These are phyloP conservation scores for Pestalotiopsis sp. DNA, from an alignment of 2,329 filamentous ascomycete species.

Conservation along the genomic window DNA sequence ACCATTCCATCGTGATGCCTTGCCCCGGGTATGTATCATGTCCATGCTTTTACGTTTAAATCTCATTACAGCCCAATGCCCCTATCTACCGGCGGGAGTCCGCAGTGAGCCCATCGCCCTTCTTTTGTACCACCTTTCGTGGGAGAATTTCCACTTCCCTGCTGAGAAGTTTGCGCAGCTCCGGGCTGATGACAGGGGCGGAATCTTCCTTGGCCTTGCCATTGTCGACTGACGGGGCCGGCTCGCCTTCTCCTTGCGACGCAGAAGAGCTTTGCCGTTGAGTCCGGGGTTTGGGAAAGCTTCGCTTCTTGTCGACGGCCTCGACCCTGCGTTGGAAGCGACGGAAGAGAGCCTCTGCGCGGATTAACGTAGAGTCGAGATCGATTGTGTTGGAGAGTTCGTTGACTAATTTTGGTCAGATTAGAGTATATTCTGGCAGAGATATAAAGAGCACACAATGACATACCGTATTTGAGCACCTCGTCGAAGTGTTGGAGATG, in stretches of 20 bases:
- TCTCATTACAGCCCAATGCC: background rate
- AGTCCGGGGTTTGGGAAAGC: slow-evolving; percentile 67
- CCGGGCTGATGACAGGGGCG: slow-evolving; percentile 55
- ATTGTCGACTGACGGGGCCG: slow-evolving; percentile 26
- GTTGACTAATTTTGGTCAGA: slow-evolving; percentile 68
- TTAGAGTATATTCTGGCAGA: background rate
- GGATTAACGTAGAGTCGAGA: slow-evolving; percentile 80
- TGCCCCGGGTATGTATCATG: background rate
- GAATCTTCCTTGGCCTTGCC: slow-evolving; percentile 42
- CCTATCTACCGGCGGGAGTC: slow-evolving; percentile 21
- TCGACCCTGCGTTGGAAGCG: slow-evolving; percentile 89
- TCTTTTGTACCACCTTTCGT: slow-evolving; percentile 28
- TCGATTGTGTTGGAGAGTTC: slow-evolving; percentile 94
- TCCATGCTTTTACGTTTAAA: background rate
- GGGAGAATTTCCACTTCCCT: slow-evolving; percentile 35
- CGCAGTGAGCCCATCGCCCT: slow-evolving; percentile 26
- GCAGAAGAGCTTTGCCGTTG: slow-evolving; percentile 20
- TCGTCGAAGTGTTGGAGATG: slow-evolving; percentile 96
- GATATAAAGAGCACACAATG: background rate
- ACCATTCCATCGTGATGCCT: background rate
- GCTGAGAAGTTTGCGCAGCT: slow-evolving; percentile 57
- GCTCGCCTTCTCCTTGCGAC: slow-evolving; percentile 20
- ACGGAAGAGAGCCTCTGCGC: slow-evolving; percentile 86
- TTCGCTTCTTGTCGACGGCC: slow-evolving; percentile 87
- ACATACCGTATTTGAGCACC: slow-evolving; percentile 89